phyloP scores from a whole-genome alignment of 306 rosid species.

The Leucaena leucocephala region DNA sequence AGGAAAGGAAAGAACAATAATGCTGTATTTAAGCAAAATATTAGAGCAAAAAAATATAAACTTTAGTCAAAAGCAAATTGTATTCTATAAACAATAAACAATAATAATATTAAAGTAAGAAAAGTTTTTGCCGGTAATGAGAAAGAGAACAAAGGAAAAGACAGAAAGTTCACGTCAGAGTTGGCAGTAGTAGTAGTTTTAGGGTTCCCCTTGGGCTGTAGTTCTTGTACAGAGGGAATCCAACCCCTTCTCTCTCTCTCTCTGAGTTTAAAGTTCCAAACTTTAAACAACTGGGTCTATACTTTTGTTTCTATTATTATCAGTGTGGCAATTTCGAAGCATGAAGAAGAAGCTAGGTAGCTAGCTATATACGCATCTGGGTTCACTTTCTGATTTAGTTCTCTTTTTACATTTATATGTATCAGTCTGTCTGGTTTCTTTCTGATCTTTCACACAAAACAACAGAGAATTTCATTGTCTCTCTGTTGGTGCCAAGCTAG shows the following conservation, averaged over 20 bases:
- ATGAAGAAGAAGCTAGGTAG: background rate
- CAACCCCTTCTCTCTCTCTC: background rate
- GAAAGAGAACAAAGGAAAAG: constrained; percentile 76
- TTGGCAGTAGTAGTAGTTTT: constrained; percentile 48
- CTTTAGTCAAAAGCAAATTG: constrained; percentile 40
- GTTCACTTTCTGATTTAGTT: background rate
- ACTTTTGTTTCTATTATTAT: constrained; percentile 49
- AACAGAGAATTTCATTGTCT: constrained; percentile 57
- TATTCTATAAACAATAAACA: background rate
- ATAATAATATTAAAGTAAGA: constrained; percentile 29
- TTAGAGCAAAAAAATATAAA: constrained; percentile 37
- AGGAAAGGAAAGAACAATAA: constrained; percentile 43
- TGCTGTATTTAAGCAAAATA: constrained; percentile 40
- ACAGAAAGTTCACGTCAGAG: constrained; percentile 95
- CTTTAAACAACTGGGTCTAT: constrained; percentile 39
- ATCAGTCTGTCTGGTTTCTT: constrained; percentile 47
- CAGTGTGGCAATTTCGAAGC: constrained; percentile 46
- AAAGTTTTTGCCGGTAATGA: constrained; percentile 38
- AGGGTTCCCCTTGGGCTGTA: constrained; percentile 68
- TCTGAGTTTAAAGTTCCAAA: background rate
- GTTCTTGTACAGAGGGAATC: constrained; percentile 48
- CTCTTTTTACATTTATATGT: background rate
- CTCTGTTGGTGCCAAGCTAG: constrained; percentile 61
- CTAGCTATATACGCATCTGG: background rate
- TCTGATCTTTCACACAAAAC: constrained; percentile 37